Evolutionary conservation across 129 eudicot genomes (phyloP), one percentile per base, ranked within the genome.

Genomic region (Rutidosis leptorrhynchoides): DNA sequence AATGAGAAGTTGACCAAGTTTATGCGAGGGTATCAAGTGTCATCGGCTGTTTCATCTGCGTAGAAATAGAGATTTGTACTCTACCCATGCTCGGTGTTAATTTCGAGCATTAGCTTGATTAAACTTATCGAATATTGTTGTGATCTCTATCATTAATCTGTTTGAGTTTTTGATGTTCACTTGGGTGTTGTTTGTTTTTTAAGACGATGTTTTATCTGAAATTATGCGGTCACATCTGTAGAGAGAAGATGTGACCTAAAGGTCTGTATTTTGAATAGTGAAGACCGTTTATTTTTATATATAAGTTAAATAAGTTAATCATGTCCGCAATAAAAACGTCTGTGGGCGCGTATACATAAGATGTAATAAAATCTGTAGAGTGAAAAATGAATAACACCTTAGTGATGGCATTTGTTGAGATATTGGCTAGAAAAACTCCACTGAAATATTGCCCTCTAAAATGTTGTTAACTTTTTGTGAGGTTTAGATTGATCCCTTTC

Each of bases 11-110:
- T 93, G 58, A 73, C 45, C 52, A 65, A 65, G 22, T 88, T 93
- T 81, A 78, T 84, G 19, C 72, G 74, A 71, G 87, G 90, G 19
- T 75, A 71, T 45, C 61, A 75, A 71, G 89, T 80, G 60, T 76
- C 88, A 60, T 30, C n/a, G 25, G 9, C 55, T 74, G 68, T 64
- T 72, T 65, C 70, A 48, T 29, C 78, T 5, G 32, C 70, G 14
- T 59, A 76, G 68, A 79, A 60, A n/a, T 27, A 63, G 45, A 43
- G 77, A 49, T 77, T 14, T 32, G 59, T 43, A 17, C 4, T 62
- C 49, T 21, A 67, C 55, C 42, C 56, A 49, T 74, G n/a, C 46
- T 58, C 7, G 53, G 14, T 68, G 65, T 74, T 58, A 23, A 14
- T 14, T 24, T 12, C 30, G 17, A 24, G 14, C 61, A 24, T 12